A percentile compares a stretch with the other conserved stretches of the same genome.
Conservation (phyloP, 148 eudicot species). For the Silene latifolia region DNA sequence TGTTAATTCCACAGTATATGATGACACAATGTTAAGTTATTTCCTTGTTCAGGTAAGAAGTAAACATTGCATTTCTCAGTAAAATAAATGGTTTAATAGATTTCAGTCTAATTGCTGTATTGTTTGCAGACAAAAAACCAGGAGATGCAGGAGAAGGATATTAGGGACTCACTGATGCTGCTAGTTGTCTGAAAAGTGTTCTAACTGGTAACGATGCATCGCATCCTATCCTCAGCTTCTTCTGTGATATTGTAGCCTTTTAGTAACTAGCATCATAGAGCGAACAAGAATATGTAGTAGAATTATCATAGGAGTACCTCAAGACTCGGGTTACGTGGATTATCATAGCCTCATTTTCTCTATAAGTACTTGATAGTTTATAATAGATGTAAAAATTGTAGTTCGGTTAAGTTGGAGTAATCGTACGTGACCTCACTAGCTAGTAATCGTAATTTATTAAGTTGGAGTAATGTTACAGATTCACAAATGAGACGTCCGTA, state of each 20-base stretch:
- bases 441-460: too few relatives aligned
- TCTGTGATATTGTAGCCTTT: neutral
- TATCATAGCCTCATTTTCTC: too few relatives aligned
- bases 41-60: conserved; percentile 46
- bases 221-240: neutral
- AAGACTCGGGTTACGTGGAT: too few relatives aligned
- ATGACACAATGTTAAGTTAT: conserved; percentile 39
- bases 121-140: conserved; percentile 36
- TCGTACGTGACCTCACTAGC: too few relatives aligned
- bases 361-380: too few relatives aligned
- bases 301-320: too few relatives aligned
- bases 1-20: conserved; percentile 46
- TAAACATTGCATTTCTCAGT: neutral
- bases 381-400: too few relatives aligned
- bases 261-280: neutral
- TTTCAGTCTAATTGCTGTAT: neutral
- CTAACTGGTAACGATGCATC: neutral
- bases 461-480: too few relatives aligned
- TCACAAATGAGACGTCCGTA: too few relatives aligned
- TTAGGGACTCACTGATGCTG: conserved; percentile 34
- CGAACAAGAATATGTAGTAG: neutral
- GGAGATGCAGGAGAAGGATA: conserved; percentile 28
- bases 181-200: neutral
- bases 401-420: too few relatives aligned
- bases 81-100: neutral